Base-by-base conservation (phyloP, 2,329 filamentous ascomycete genomes). In the Waltergamsia citrina region DNA sequence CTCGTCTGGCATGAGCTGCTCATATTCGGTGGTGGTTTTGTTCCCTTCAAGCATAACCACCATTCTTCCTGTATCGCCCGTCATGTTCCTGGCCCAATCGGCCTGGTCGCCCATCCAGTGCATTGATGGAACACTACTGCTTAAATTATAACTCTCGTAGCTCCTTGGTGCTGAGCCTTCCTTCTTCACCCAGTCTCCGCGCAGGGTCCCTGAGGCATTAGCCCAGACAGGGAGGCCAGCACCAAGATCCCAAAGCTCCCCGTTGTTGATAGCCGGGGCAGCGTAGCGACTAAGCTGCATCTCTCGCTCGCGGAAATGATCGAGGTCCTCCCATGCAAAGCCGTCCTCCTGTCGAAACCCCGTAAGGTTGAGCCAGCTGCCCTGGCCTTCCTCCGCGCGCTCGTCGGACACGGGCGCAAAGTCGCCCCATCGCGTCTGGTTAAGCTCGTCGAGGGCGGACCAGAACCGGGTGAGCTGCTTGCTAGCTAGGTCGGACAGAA, bases 81-180 rank as follows among this genome's bases (percentile, higher is more conserved):
- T 94, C 38, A 94, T 67, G 54, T 95, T 95, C 41, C 85, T 74
- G 18, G 74, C 74, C 71, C 85, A 94, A 11, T 77, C 69, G 19
- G 62, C 59, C 28, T 70, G 67, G 35, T 56, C 54, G 19, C 51
- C 65, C 16, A 74, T 68, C 65, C 87, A 94, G 28, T 76, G 71
- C 40, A 82, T 69, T 10, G 65, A 69, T 2, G 79, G 75, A 10
- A 74, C 69, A 40, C 83, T 75, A 10, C 68, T 68, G 21, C 74
- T 79, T 29, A 83, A 60, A 46, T 87, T 87, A 53, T 64, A 73
- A 51, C 49, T 68, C 52, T 50, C 63, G 51, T 58, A 68, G 40
- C 49, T 65, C 44, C 55, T 65, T 41, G 42, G 52, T 36, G 58
- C 63, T 47, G 59, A 71, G 11, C 60, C 66, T 28, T 63, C 66